phyloP scores from a whole-genome alignment of 495 filamentous ascomycete genomes.

The Durotheca rogersii region DNA sequence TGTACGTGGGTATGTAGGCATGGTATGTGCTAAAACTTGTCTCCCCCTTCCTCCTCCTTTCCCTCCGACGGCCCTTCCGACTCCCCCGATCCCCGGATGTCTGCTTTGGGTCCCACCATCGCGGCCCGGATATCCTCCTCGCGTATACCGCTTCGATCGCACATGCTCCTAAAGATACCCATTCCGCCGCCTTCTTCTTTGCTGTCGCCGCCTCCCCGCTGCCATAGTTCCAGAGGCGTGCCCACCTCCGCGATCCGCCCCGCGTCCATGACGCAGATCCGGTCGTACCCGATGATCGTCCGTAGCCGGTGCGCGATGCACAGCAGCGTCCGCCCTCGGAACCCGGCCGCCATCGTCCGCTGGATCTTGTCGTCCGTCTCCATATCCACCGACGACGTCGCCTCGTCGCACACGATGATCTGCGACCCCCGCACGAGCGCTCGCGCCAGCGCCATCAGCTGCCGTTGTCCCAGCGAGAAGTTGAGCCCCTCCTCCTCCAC shows the following conservation, averaged over 20 bases:
- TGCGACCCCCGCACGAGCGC: constrained; percentile 82
- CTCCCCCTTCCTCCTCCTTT: constrained; percentile 1
- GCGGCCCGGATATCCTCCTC: constrained; percentile 64
- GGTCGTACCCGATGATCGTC: constrained; percentile 92
- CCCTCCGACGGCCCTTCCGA: background rate
- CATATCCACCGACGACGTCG: constrained; percentile 89
- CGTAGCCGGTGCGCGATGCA: constrained; percentile 94
- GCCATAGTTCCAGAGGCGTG: constrained; percentile 68
- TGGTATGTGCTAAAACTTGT: no score
- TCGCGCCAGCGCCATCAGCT: constrained; percentile 91
- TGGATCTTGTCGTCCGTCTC: constrained; percentile 97
- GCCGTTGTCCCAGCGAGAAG: constrained; percentile 93
- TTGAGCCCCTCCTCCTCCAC: constrained; percentile 96
- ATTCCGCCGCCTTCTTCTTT: background rate
- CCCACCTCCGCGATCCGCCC: constrained; percentile 85
- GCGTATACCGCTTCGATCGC: constrained; percentile 82
- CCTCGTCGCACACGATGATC: constrained; percentile 96
- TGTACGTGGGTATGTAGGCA: no score
- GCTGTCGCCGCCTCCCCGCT: no score
- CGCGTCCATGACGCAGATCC: constrained; percentile 93
- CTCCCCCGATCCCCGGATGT: constrained; percentile 3
- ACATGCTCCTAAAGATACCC: constrained; percentile 89
- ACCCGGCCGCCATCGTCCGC: constrained; percentile 80
- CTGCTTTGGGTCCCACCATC: constrained; percentile 15
- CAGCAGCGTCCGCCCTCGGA: constrained; percentile 83